Evolutionary conservation across 2,329 filamentous ascomycete genomes (phyloP).

Genomic region (Fusarium newnesense): DNA sequence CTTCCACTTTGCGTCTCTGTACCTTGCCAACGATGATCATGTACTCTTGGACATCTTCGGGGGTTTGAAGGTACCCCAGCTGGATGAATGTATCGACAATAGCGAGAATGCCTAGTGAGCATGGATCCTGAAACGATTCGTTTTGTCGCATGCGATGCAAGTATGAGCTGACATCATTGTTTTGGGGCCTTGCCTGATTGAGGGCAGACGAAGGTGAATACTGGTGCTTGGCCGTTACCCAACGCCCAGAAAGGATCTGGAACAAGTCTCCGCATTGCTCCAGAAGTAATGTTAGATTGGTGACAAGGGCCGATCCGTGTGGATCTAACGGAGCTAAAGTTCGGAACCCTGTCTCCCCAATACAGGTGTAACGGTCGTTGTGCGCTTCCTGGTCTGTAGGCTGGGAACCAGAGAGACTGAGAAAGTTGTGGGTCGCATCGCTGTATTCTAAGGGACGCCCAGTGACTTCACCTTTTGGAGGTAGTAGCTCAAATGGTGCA

Average conservation of each 20-base stretch:
- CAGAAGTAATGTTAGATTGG: neutral
- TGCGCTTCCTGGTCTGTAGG: neutral
- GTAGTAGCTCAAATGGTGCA: rapidly evolving
- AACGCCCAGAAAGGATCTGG: neutral
- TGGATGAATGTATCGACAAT: neutral
- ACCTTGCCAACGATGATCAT: neutral
- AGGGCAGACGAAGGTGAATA: neutral
- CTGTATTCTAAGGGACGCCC: rapidly evolving
- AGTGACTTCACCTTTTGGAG: rapidly evolving
- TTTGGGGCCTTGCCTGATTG: rapidly evolving
- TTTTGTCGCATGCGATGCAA: neutral
- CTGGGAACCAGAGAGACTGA: rapidly evolving
- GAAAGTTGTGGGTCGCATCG: rapidly evolving
- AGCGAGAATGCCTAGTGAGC: neutral
- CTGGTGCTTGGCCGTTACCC: neutral
- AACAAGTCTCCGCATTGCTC: neutral
- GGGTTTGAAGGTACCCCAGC: neutral
- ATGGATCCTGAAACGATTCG: neutral
- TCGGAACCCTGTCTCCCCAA: rapidly evolving
- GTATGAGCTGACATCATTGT: rapidly evolving
- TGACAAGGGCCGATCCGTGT: neutral
- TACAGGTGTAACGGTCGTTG: rapidly evolving
- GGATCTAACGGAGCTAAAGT: rapidly evolving
- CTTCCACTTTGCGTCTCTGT: neutral
- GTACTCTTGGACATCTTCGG: neutral